Base-by-base conservation (phyloP, 129 eudicot species). In the Calendula officinalis region DNA sequence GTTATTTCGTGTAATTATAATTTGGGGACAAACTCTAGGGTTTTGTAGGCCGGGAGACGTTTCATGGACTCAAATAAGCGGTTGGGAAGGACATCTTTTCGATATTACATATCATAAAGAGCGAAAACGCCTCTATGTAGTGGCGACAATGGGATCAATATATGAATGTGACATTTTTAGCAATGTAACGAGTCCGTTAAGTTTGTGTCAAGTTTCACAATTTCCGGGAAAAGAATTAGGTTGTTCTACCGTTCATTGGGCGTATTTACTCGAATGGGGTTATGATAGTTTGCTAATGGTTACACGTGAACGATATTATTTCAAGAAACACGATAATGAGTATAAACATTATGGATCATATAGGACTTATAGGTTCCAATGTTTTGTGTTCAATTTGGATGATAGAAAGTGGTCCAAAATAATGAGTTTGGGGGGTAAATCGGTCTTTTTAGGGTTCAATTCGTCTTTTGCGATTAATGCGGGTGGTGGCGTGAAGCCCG, bases 21-120 rank as follows among this genome's bases (percentile, higher is more conserved):
- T 72, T 1, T 63, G 77, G 77, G 77, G 71, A 0, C 7, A n/a
- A 62, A 72, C 65, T 17, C 12, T 72, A 54, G 71, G 71, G 77
- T 44, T 72, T 5, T 72, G 77, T 16, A 22, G 65, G 27, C 42
- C 13, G 1, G 71, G 71, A 0, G 77, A 72, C 41, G 57, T 22
- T 7, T 63, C 71, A 7, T 63, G 77, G 77, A 63, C 59, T 16
- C 51, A 35, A 34, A 45, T 64, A 63, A 17, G 5, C 6, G 71
- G 71, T 55, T 72, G 50, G 49, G 50, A 72, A 63, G 77, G 64
- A 10, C 43, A 63, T 7, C 50, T 45, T 43, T 37, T 63, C 8
- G 77, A 72, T 37, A 36, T 64, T 1, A 35, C 71, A 0, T 72
- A 63, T 64, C 71, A 72, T 12, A 56, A 17, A 1, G 22, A 3